A percentile compares a stretch with the other conserved stretches of the same genome.
Evolutionary conservation across 2,329 filamentous ascomycete species (phyloP).

Genomic region (Botrytis galanthina): DNA sequence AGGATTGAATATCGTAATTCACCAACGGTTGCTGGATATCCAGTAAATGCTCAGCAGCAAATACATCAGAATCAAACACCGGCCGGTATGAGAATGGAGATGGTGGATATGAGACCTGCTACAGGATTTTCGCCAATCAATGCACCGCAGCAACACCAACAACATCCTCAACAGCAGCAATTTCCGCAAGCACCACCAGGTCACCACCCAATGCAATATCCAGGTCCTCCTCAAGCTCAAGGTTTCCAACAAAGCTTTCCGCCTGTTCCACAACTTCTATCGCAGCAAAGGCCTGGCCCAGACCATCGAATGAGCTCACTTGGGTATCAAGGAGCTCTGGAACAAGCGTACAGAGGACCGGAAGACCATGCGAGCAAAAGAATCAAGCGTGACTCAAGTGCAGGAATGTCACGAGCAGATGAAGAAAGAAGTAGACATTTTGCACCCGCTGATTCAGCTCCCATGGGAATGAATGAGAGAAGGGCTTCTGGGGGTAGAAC

Average conservation of each 20-base stretch:
- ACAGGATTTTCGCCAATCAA: slow-evolving; percentile 25
- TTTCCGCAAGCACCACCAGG: not conserved
- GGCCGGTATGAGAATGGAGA: not conserved
- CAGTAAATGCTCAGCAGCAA: not conserved
- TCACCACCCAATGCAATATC: not conserved
- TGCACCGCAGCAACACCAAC: slow-evolving; percentile 2
- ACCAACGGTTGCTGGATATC: not conserved
- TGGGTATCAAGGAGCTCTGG: not conserved
- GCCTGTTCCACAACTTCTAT: not conserved
- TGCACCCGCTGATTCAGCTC: not conserved
- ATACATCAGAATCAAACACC: not conserved
- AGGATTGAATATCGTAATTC: not conserved
- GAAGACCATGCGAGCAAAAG: not conserved
- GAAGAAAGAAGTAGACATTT: slow-evolving; percentile 4
- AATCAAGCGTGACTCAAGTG: not conserved
- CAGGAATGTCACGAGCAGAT: not conserved
- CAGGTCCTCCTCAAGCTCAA: not conserved
- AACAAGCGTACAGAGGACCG: not conserved
- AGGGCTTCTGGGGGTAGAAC: not conserved
- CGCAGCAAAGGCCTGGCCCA: not conserved
- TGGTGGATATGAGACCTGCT: slow-evolving; percentile 15
- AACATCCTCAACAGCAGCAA: not conserved
- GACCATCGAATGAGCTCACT: not conserved
- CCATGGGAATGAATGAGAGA: not conserved
- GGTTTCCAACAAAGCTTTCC: not conserved